These are phyloP conservation scores for Fusarium musae DNA, from an alignment of 2,329 filamentous ascomycete species.

Conservation along the genomic window DNA sequence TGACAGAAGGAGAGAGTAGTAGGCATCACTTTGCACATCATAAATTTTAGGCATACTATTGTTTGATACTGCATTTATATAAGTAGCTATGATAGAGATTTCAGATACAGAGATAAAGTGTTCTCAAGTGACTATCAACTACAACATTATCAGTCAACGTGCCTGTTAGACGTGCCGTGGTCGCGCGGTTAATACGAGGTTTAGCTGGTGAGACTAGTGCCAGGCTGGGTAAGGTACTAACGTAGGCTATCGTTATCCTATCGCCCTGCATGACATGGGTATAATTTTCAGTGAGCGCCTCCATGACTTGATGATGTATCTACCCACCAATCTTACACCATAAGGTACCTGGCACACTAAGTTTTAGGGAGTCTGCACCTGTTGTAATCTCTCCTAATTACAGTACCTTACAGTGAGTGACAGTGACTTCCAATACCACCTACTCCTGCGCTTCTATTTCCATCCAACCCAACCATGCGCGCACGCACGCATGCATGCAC, in stretches of 20 bases:
- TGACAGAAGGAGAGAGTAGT: neutral
- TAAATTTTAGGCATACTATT: neutral
- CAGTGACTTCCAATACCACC: conserved; percentile 22
- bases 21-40: neutral
- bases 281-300: conserved; percentile 14
- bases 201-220: neutral
- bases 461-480: conserved; percentile 17
- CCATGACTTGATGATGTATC: conserved; percentile 13
- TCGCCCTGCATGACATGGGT: conserved; percentile 31
- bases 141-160: neutral
- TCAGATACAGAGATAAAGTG: neutral
- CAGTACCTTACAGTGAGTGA: neutral
- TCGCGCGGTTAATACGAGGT: neutral
- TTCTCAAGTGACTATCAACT: neutral
- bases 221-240: neutral
- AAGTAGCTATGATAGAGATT: neutral
- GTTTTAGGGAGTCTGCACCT: conserved; percentile 3
- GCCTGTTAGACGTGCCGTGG: neutral
- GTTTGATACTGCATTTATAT: neutral
- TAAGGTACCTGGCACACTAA: conserved; percentile 18
- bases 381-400: conserved; percentile 34
- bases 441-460: conserved; percentile 26
- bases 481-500: neutral
- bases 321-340: conserved; percentile 15
- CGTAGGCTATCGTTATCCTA: conserved; percentile 36